Evolutionary conservation across 129 eudicot species (phyloP).

Genomic region (Ambrosia artemisiifolia): DNA sequence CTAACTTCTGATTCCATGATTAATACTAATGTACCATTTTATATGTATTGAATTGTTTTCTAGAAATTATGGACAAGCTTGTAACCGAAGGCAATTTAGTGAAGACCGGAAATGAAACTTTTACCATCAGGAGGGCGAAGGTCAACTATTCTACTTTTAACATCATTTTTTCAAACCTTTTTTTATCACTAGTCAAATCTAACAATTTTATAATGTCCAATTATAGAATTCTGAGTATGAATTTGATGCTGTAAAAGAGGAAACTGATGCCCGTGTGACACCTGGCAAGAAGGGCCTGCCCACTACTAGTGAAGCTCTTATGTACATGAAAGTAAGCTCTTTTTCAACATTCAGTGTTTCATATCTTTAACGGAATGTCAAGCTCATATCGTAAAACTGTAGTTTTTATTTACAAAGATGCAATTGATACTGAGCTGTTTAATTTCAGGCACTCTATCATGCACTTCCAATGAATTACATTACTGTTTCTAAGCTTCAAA

Average conservation of each 20-base stretch:
- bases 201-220: not conserved
- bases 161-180: not conserved
- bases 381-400: not conserved
- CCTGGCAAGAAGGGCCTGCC: conserved; percentile 36
- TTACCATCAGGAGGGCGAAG: conserved; percentile 53
- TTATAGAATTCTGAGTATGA: conserved; percentile 66
- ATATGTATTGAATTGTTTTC: conserved; percentile 12
- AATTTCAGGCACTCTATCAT: conserved; percentile 74
- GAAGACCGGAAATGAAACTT: conserved; percentile 50
- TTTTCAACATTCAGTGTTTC: conserved; percentile 4
- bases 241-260: conserved; percentile 91
- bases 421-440: conserved; percentile 2
- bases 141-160: conserved; percentile 32
- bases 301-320: conserved; percentile 42
- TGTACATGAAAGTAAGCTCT: conserved; percentile 82
- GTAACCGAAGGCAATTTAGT: conserved; percentile 56
- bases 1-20: not conserved
- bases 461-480: conserved; percentile 82
- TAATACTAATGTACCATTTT: not conserved
- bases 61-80: conserved; percentile 85
- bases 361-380: not conserved
- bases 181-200: conserved; percentile 17
- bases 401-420: not conserved
- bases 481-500: conserved; percentile 66
- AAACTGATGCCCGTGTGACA: conserved; percentile 46